phyloP scores from a whole-genome alignment of 495 filamentous ascomycete genomes.

The Xylaria grammica region DNA sequence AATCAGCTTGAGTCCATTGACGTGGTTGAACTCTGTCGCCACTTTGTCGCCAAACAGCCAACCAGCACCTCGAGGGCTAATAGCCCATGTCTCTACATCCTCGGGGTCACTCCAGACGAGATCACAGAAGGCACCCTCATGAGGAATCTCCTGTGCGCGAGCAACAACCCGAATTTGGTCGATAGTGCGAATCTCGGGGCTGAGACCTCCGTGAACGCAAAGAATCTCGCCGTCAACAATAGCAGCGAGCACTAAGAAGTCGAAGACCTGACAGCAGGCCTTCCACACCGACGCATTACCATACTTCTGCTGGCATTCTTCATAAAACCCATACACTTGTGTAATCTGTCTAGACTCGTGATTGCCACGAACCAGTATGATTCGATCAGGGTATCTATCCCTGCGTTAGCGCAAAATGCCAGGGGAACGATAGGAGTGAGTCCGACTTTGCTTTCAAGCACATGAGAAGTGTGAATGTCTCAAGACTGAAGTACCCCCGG shows the following conservation, averaged over 20 bases:
- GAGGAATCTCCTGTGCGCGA: constrained; percentile 94
- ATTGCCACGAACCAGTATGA: constrained; percentile 95
- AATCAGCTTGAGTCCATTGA: constrained; percentile 93
- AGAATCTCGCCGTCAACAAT: constrained; percentile 97
- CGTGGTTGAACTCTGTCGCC: constrained; percentile 97
- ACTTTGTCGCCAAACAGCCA: constrained; percentile 99
- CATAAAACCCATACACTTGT: constrained; percentile 98
- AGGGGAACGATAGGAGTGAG: background rate
- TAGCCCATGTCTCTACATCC: constrained; percentile 97
- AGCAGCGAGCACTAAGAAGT: constrained; percentile 94
- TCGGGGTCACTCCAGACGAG: constrained; percentile 98
- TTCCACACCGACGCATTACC: constrained; percentile 99
- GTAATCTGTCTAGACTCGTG: constrained; percentile 98
- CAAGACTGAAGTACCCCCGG: constrained; percentile 94
- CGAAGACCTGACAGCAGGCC: constrained; percentile 97
- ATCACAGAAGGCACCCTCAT: constrained; percentile 98
- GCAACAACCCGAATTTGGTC: constrained; percentile 98
- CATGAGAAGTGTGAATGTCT: constrained; percentile 93
- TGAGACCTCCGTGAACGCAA: constrained; percentile 96
- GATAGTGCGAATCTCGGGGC: constrained; percentile 93
- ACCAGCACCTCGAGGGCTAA: constrained; percentile 90
- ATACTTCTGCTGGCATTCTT: constrained; percentile 97
- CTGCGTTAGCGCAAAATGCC: constrained; percentile 30
- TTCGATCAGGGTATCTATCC: constrained; percentile 85
- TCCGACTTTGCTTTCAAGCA: constrained; percentile 95